Percentiles rank a stretch among this genome's conserved stretches.
phyloP scores from a whole-genome alignment of 345 rosid species.

The Pugionium cornutum region DNA sequence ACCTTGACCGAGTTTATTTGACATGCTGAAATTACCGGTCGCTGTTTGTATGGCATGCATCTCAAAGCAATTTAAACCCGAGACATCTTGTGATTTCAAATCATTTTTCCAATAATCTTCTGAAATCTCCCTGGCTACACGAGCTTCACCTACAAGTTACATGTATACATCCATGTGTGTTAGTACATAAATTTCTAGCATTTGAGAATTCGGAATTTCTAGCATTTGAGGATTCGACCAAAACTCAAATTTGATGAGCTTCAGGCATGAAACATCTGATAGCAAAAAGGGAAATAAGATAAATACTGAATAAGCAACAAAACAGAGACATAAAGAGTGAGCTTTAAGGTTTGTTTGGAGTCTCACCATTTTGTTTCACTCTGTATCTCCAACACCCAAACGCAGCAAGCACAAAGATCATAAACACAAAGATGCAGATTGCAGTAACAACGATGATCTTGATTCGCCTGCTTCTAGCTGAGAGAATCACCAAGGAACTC shows the following conservation, averaged over 20 bases:
- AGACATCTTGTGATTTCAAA: conserved; percentile 16
- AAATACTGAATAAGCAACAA: background rate
- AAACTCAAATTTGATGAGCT: background rate
- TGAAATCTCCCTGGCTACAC: conserved; percentile 5
- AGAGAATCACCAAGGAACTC: background rate
- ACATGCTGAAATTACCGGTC: conserved; percentile 8
- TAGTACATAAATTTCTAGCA: conserved; percentile 2
- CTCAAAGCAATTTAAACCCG: conserved; percentile 22
- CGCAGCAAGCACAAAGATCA: conserved; percentile 11
- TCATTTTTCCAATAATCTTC: conserved; percentile 11
- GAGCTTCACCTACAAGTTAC: conserved; percentile 12
- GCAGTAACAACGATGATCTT: conserved; percentile 5
- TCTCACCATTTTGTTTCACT: conserved; percentile 30
- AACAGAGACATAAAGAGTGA: background rate
- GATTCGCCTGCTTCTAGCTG: conserved; percentile 17
- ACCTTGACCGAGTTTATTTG: conserved; percentile 35
- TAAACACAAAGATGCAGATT: conserved; percentile 1
- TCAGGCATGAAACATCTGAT: background rate
- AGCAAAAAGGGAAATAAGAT: background rate
- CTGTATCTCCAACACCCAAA: conserved; percentile 18
- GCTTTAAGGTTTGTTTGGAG: background rate
- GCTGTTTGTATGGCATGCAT: conserved; percentile 16
- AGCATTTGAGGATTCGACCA: background rate
- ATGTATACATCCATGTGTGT: conserved; percentile 1
- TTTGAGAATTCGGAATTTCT: no score